Evolutionary conservation across 306 rosid genomes (phyloP).

Genomic region (Lathyrus sativus): DNA sequence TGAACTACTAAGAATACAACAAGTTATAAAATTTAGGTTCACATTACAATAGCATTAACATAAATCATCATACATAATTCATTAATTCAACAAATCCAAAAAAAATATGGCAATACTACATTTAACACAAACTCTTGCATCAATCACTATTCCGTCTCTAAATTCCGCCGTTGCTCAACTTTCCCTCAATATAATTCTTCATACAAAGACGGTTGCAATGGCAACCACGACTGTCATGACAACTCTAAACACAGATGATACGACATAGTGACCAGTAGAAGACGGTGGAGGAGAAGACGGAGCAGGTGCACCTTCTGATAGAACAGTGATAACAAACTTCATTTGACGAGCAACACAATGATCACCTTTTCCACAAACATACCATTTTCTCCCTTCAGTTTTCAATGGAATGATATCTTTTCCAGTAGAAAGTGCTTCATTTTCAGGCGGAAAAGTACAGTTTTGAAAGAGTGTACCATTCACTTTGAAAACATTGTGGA

Average conservation of each 20-base stretch:
- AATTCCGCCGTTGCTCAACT: not conserved
- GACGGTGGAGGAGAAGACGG: constrained; percentile 37
- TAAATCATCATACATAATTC: not conserved
- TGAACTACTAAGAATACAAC: too few species aligned
- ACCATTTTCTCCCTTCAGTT: too few species aligned
- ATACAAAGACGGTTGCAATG: constrained; percentile 19
- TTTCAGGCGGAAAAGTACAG: constrained; percentile 20
- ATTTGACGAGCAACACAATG: constrained; percentile 39
- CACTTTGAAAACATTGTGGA: constrained; percentile 42
- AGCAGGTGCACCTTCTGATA: constrained; percentile 14
- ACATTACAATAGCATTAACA: not conserved
- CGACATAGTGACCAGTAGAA: not conserved
- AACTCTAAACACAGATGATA: not conserved
- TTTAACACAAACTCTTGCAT: not conserved
- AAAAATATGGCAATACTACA: not conserved
- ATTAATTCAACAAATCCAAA: too few species aligned
- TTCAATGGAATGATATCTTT: too few species aligned
- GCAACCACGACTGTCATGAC: constrained; percentile 10
- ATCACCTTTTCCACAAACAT: too few species aligned
- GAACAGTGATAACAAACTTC: constrained; percentile 41
- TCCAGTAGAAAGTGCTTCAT: too few species aligned
- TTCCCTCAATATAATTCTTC: not conserved
- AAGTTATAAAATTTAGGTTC: not conserved
- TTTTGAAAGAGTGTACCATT: constrained; percentile 5
- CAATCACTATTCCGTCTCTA: not conserved